Percentiles rank a stretch among this genome's conserved stretches.
phyloP scores from a whole-genome alignment of 75 land plant genomes.

The Cryptomeria japonica region DNA sequence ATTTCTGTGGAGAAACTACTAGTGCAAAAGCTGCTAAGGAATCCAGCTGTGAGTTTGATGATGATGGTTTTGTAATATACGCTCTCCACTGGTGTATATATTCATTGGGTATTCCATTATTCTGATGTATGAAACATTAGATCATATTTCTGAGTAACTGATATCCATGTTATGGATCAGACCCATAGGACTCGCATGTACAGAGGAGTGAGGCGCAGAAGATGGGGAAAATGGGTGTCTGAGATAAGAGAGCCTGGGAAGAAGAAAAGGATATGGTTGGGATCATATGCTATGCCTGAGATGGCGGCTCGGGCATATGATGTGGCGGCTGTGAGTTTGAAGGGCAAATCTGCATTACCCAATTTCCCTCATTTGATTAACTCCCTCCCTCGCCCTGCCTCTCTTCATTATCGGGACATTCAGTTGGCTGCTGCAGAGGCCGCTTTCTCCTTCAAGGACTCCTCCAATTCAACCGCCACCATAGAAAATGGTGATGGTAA shows the following conservation, averaged over 20 bases:
- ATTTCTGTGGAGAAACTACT: too few relatives aligned
- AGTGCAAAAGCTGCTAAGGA: too few relatives aligned
- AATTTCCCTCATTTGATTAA: slow-evolving; percentile 24
- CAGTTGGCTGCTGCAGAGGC: background rate
- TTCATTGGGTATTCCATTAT: too few relatives aligned
- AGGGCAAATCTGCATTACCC: slow-evolving; percentile 8
- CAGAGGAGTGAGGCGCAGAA: slow-evolving; percentile 22
- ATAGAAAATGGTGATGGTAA: too few relatives aligned
- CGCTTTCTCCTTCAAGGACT: background rate
- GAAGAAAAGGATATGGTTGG: background rate
- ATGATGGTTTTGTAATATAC: too few relatives aligned
- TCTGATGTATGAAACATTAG: too few relatives aligned
- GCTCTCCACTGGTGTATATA: too few relatives aligned
- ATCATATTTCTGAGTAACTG: too few relatives aligned
- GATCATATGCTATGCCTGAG: slow-evolving; percentile 22
- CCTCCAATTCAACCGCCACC: background rate
- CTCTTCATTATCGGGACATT: background rate
- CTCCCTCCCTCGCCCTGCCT: background rate
- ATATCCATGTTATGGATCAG: too few relatives aligned
- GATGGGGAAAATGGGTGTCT: slow-evolving; percentile 29
- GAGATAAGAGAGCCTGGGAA: slow-evolving; percentile 14
- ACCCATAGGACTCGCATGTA: background rate
- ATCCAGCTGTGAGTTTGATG: too few relatives aligned
- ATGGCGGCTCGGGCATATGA: slow-evolving; percentile 28
- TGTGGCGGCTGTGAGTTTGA: background rate